Conservation (phyloP, 352 stramenopile genomes). For the Phytophthora sp. region DNA sequence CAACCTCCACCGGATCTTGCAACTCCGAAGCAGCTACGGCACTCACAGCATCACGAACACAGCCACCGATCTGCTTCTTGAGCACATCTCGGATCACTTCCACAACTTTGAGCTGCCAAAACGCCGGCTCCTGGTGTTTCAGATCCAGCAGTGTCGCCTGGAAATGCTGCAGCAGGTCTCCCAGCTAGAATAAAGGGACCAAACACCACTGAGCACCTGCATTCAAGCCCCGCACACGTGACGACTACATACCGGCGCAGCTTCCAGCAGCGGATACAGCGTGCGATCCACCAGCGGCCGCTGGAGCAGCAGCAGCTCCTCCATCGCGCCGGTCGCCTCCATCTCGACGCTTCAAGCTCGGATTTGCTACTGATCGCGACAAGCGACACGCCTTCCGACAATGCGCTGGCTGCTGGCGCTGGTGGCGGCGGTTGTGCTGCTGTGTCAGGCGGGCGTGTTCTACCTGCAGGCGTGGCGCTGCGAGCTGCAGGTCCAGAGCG, state of each 20-base stretch:
- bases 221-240: not conserved
- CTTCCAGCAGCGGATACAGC: constrained; percentile 42
- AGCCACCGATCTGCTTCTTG: constrained; percentile 12
- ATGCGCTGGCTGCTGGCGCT: constrained; percentile 24
- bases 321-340: constrained; percentile 31
- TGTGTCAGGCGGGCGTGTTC: constrained; percentile 65
- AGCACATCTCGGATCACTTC: constrained; percentile 40
- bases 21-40: not conserved
- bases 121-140: constrained; percentile 42
- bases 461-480: constrained; percentile 61
- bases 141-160: constrained; percentile 35
- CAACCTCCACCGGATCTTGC: constrained; percentile 8
- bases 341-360: constrained; percentile 17
- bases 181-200: constrained; percentile 20
- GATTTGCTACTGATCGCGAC: not conserved
- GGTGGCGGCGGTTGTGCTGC: constrained; percentile 29
- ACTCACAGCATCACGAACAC: constrained; percentile 7
- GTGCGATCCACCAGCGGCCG: constrained; percentile 42
- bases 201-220: not conserved
- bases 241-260: constrained; percentile 26
- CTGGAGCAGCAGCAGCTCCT: constrained; percentile 56
- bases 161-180: constrained; percentile 39
- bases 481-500: constrained; percentile 14
- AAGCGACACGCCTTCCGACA: not conserved
- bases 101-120: constrained; percentile 63